Evolutionary conservation across 192 early-diverging fungal species (phyloP).

Genomic region (Linnemannia elongata): DNA sequence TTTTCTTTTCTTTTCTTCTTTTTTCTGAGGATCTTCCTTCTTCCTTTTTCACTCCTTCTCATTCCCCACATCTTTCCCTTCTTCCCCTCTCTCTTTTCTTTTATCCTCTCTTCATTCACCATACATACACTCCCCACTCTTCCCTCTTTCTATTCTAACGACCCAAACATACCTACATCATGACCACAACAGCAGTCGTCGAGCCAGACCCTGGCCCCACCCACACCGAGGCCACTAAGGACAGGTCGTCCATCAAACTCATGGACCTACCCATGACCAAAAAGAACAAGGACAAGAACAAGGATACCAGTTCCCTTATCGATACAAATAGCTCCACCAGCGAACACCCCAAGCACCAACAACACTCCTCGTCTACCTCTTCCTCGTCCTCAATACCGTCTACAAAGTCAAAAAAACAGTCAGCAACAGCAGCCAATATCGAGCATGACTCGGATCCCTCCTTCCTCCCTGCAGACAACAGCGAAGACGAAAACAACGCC

Average conservation of each 20-base stretch:
- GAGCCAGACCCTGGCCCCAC: constrained; percentile 15
- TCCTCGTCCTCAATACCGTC: constrained; percentile 6
- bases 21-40: neutral
- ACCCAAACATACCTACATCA: neutral
- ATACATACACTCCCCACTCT: neutral
- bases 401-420: constrained; percentile 11
- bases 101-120: neutral
- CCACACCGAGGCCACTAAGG: constrained; percentile 25
- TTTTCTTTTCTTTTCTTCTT: neutral
- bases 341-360: neutral
- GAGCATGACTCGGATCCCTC: constrained; percentile 31
- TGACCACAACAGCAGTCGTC: constrained; percentile 12
- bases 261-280: constrained; percentile 52
- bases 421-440: neutral
- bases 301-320: neutral
- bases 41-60: constrained; percentile 11
- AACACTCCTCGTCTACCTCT: neutral
- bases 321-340: neutral
- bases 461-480: constrained; percentile 19
- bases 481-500: neutral
- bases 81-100: neutral
- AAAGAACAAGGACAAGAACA: constrained; percentile 31
- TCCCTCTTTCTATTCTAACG: neutral
- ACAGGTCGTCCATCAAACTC: constrained; percentile 49
- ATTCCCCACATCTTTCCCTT: neutral